Percentiles rank a stretch among this genome's conserved stretches.
These are phyloP conservation scores for Brachypodium distachyon DNA, from an alignment of 202 grass and related monocot species.

Conservation along the genomic window DNA sequence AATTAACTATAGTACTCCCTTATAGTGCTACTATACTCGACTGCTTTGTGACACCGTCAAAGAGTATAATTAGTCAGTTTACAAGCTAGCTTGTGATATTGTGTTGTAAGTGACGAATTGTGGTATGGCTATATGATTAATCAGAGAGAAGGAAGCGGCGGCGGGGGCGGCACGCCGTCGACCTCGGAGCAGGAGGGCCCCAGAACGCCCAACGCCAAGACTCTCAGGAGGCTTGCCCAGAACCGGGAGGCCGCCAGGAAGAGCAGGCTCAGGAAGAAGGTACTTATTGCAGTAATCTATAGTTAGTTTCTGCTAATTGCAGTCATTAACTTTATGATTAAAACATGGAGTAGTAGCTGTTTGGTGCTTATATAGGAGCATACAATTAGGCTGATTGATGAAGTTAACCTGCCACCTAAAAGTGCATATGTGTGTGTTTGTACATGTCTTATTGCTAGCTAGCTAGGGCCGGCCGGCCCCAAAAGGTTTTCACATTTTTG, in stretches of 20 bases:
- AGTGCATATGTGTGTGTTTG: background rate
- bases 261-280: constrained; percentile 92
- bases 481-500: background rate
- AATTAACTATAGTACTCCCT: too few relatives aligned
- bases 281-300: constrained; percentile 5
- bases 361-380: background rate
- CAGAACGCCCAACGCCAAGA: constrained; percentile 60
- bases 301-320: background rate
- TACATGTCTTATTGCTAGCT: background rate
- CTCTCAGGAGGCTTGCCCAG: constrained; percentile 68
- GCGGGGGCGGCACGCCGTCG: constrained; percentile 30
- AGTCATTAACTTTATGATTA: background rate
- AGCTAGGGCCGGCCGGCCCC: background rate
- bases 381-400: background rate
- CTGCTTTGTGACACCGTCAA: too few relatives aligned
- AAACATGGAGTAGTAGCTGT: background rate
- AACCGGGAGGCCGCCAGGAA: constrained; percentile 82
- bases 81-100: background rate
- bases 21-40: too few relatives aligned
- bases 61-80: too few relatives aligned
- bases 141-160: constrained; percentile 54
- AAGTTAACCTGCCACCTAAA: constrained; percentile 12
- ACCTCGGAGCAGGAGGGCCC: constrained; percentile 45
- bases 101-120: background rate
- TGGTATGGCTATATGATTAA: background rate